Base-by-base conservation (phyloP, 805 yeast species). In the Candida morakotiae region DNA sequence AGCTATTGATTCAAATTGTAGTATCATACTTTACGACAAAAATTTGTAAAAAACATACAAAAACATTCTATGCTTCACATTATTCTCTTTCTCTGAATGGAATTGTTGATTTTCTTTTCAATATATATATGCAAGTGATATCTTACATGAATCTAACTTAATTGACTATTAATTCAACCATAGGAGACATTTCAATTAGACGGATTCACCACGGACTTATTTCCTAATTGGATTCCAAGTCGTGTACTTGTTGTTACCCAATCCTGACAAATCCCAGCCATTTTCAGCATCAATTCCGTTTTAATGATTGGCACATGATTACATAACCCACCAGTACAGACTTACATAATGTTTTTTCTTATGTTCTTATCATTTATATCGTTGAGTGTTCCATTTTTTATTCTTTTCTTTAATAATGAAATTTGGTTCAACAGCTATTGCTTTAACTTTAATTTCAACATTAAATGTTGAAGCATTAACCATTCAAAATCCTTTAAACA, bases 401-500 rank as follows among this genome's bases (percentile, higher is more conserved):
- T 13, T 19, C 14, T 17, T 26, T 9, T 28, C 3, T 10, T 9
- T 5, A 10, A 25, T 2, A 10, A 53, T 52, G 57, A 53, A 47
- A 44, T 44, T 55, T 19, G 33, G 42, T 35, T 40, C 52, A 30
- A 30, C 49, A 11, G 40, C 49, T 17, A 35, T 45, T n/a, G 44
- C 51, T 26, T 30, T 36, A 22, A 35, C 41, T 16, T 23, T 35
- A n/a, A 39, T 42, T 16, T 47, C 57, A 13, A 35, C 48, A 29
- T 46, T 47, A 13, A 44, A 53, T 27, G 28, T 26, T 14, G 17
- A 26, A 15, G 60, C 54, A 5, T 48, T 57, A 21, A 38, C 51
- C 18, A 33, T 58, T 23, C 58, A 60, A 7, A 39, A 39, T 20
- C 46, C 53, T 10, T 42, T 56, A 20, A 44, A 43, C 29, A 41